A percentile compares a stretch with the other conserved stretches of the same genome.
These are phyloP conservation scores for Prunus yedoensis DNA, from an alignment of 331 rosid species.

Conservation along the genomic window DNA sequence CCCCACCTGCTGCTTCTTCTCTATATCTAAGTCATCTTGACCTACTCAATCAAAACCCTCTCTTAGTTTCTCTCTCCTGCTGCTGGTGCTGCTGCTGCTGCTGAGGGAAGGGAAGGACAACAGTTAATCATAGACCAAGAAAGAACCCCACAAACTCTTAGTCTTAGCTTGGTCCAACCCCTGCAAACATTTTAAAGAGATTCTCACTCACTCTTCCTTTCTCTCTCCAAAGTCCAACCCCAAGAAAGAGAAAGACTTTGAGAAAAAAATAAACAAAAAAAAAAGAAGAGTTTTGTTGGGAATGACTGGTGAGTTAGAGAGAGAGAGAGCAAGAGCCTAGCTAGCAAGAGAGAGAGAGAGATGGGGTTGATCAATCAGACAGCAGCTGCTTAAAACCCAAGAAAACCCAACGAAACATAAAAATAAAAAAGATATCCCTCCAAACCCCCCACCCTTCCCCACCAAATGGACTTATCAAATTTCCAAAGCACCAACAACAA, in stretches of 20 bases:
- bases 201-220: constrained; percentile 24
- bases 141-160: constrained; percentile 48
- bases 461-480: constrained; percentile 81
- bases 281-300: neutral
- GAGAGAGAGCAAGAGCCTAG: neutral
- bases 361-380: constrained; percentile 13
- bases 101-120: constrained; percentile 30
- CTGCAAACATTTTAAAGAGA: constrained; percentile 13
- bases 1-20: constrained; percentile 10
- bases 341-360: constrained; percentile 3
- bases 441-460: constrained; percentile 41
- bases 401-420: neutral
- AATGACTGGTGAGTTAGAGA: neutral
- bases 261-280: neutral
- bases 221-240: constrained; percentile 28
- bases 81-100: constrained; percentile 11
- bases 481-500: constrained; percentile 58
- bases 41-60: neutral
- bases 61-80: constrained; percentile 1
- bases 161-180: constrained; percentile 33
- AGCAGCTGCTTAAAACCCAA: constrained; percentile 21
- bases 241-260: neutral
- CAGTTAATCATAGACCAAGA: constrained; percentile 40
- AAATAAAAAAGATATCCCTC: neutral
- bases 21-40: neutral